Conservation (phyloP, 352 stramenopile species). For the Pythium phragmiticola region DNA sequence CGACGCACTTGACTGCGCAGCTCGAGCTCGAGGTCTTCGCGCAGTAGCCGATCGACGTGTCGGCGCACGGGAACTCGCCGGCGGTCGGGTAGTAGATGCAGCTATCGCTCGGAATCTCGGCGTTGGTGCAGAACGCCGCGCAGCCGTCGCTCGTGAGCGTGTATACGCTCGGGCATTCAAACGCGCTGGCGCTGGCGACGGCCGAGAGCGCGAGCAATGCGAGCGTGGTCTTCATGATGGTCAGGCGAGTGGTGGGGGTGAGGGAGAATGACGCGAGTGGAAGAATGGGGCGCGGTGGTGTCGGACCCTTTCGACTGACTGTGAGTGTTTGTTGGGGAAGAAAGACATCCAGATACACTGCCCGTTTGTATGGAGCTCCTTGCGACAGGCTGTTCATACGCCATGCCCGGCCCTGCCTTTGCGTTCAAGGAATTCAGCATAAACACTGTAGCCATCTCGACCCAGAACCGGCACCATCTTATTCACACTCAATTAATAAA, state of each 20-base stretch:
- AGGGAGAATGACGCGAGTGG: not conserved
- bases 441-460: slow-evolving; percentile 10
- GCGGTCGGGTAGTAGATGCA: slow-evolving; percentile 25
- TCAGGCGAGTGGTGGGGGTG: not conserved
- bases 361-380: too few species aligned
- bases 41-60: slow-evolving; percentile 27
- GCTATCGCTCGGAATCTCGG: slow-evolving; percentile 12
- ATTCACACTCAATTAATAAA: not conserved
- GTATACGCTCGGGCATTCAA: slow-evolving; percentile 19
- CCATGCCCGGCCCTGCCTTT: slow-evolving; percentile 6
- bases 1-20: slow-evolving; percentile 22
- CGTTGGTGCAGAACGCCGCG: slow-evolving; percentile 15
- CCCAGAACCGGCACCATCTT: not conserved
- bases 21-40: slow-evolving; percentile 5
- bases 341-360: slow-evolving; percentile 7
- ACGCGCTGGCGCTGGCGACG: not conserved
- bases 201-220: slow-evolving; percentile 1
- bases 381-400: slow-evolving; percentile 8
- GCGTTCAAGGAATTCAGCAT: slow-evolving; percentile 1
- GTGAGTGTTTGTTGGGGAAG: not conserved
- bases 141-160: slow-evolving; percentile 23
- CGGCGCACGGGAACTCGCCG: slow-evolving; percentile 14
- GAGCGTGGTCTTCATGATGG: slow-evolving; percentile 5
- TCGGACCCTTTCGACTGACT: not conserved
- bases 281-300: not conserved